Evolutionary conservation across 2,329 filamentous ascomycete species (phyloP).

Genomic region (Blastomyces silverae): DNA sequence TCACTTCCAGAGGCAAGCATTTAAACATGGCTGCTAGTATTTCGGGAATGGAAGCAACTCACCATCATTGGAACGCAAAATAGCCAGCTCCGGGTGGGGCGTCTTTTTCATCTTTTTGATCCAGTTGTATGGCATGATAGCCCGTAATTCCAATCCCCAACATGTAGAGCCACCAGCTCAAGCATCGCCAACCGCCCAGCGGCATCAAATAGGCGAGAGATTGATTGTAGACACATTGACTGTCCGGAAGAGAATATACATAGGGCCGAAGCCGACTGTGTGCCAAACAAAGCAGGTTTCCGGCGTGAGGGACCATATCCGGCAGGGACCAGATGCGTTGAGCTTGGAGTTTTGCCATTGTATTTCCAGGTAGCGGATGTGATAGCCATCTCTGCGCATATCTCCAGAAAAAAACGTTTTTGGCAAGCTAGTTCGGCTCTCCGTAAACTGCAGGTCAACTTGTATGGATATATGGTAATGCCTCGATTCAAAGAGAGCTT

Average conservation of each 20-base stretch:
- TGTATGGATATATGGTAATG: not conserved
- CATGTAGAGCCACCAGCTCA: conserved; percentile 38
- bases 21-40: no score
- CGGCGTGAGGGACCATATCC: conserved; percentile 38
- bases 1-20: conserved; percentile 25
- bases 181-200: conserved; percentile 38
- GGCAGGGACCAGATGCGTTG: conserved; percentile 27
- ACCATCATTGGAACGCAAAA: conserved; percentile 33
- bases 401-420: conserved; percentile 26
- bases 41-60: conserved; percentile 19
- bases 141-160: conserved; percentile 36
- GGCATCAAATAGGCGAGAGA: conserved; percentile 36
- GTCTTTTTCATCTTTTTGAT: conserved; percentile 34
- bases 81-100: conserved; percentile 26
- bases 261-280: conserved; percentile 29
- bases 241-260: not conserved
- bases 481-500: conserved; percentile 27
- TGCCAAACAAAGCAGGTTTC: conserved; percentile 39
- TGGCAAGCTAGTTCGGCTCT: not conserved
- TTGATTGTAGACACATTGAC: conserved; percentile 31
- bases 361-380: conserved; percentile 29
- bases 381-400: conserved; percentile 34
- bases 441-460: not conserved
- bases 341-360: conserved; percentile 26
- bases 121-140: conserved; percentile 30